Evolutionary conservation across 2,329 filamentous ascomycete species (phyloP), one percentile per base, ranked within the genome.

Genomic region (Fusarium illudens): DNA sequence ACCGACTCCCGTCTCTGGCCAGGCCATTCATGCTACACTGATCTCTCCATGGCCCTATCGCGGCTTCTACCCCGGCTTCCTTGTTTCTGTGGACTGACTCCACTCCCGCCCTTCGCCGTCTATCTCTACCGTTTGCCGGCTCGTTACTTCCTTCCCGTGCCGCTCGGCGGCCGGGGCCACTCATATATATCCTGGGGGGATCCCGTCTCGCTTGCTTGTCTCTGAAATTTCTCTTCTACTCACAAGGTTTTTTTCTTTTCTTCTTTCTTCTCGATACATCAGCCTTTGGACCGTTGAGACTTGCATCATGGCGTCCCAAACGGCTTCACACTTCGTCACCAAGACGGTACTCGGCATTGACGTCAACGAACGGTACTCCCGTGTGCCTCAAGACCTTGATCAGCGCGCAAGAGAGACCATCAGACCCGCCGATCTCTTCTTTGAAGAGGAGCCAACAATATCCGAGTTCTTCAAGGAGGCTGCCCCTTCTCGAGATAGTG

Each of bases 401-500:
- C 60, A 68, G 6, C 68, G 70, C 10, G 75, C 76, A 6, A 67
- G 60, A 39, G 57, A 71, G 2, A 58, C 67, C 8, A 67, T 79
- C 11, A 50, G 69, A 10, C 70, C 76, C 2, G 71, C 73, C 12
- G 68, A 75, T n/a, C 60, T 73, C 46, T 79, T 78, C 71, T 81
- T 90, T 42, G 91, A 94, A 73, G 81, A 87, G 3, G 91, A 93
- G 65, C 91, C 91, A 2, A 89, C 87, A 3, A 82, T 87, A 1
- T 69, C 73, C 1, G 90, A 92, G 71, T 93, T 86, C 85, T 62
- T 93, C 30, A 75, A 76, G 8, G 84, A 87, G 4, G 72, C 88
- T 11, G 75, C 81, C 1, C 91, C 91, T 0, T 81, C 79, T 4
- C 75, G 78, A 13, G 66, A 69, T 0, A 82, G 86, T 15, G 64